Evolutionary conservation across 371 early-diverging fungal species (phyloP).

Genomic region (Rhizopus stolonifer): DNA sequence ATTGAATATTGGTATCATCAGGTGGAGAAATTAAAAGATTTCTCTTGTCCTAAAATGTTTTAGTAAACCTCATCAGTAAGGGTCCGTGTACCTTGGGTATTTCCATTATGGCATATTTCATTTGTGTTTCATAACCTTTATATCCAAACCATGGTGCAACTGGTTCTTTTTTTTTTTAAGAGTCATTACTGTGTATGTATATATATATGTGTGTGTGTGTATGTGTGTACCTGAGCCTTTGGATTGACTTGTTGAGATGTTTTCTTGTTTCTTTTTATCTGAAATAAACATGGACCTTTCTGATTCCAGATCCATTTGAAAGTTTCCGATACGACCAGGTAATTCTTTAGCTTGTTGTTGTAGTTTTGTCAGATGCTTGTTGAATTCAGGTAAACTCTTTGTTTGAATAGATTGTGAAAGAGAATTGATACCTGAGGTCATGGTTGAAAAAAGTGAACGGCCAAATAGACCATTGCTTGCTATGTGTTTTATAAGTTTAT

Average conservation of each 20-base stretch:
- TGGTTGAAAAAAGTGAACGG: constrained; percentile 18
- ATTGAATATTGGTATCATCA: constrained; percentile 63
- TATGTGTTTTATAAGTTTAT: too few species aligned
- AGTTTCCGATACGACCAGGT: constrained; percentile 31
- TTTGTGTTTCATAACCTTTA: constrained; percentile 52
- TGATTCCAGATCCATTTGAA: constrained; percentile 37
- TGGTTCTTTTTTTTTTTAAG: constrained; percentile 38
- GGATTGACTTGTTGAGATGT: constrained; percentile 7
- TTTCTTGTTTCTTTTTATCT: constrained; percentile 9
- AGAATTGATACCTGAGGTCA: constrained; percentile 19
- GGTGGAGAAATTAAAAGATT: constrained; percentile 68
- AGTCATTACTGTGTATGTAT: too few species aligned
- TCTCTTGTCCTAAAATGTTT: constrained; percentile 69
- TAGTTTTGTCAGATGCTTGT: constrained; percentile 33
- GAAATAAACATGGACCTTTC: constrained; percentile 20
- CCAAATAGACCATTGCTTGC: constrained; percentile 9
- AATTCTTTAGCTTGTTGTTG: constrained; percentile 40
- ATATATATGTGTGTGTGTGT: neutral
- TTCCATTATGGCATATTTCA: constrained; percentile 57
- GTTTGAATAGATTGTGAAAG: constrained; percentile 26
- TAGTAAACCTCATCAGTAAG: too few species aligned
- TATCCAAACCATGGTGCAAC: constrained; percentile 62
- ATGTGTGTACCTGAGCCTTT: constrained; percentile 17
- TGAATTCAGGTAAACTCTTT: constrained; percentile 8
- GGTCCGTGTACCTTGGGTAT: constrained; percentile 65